These are phyloP conservation scores for Agrostemma githago DNA, from an alignment of 148 eudicot species.

Conservation along the genomic window DNA sequence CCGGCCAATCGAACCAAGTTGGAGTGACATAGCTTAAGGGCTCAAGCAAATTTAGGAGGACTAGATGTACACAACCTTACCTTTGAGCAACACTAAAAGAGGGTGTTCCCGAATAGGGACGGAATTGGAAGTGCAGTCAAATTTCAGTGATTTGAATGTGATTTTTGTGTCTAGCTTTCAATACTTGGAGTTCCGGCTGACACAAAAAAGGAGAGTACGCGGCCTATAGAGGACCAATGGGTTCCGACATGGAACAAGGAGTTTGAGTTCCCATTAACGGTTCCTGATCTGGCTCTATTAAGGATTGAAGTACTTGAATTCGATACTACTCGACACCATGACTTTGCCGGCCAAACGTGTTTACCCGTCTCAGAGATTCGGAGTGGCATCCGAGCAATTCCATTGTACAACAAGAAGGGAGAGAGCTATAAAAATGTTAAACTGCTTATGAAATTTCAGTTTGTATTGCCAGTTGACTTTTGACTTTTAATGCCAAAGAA, in stretches of 20 bases:
- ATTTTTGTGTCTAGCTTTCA: constrained; percentile 38
- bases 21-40: too few relatives aligned
- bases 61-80: too few relatives aligned
- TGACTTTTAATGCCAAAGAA: not conserved
- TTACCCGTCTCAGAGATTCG: constrained; percentile 51
- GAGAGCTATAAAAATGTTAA: constrained; percentile 38
- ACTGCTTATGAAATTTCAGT: constrained; percentile 43
- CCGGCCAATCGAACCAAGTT: too few relatives aligned
- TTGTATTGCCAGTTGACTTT: constrained; percentile 5
- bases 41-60: too few relatives aligned
- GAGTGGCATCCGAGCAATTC: constrained; percentile 53
- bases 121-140: not conserved
- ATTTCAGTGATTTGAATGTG: not conserved
- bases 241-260: constrained; percentile 52
- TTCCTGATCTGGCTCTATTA: constrained; percentile 54
- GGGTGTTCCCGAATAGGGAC: not conserved
- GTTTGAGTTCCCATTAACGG: constrained; percentile 48
- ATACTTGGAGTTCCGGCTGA: constrained; percentile 57
- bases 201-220: constrained; percentile 34
- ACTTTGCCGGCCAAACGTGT: constrained; percentile 64
- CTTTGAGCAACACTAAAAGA: too few relatives aligned
- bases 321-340: constrained; percentile 35
- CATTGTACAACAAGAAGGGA: constrained; percentile 41
- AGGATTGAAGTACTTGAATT: constrained; percentile 47
- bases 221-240: constrained; percentile 52